phyloP scores from a whole-genome alignment of 768 basidiomycete genomes.

The Russula abietina region DNA sequence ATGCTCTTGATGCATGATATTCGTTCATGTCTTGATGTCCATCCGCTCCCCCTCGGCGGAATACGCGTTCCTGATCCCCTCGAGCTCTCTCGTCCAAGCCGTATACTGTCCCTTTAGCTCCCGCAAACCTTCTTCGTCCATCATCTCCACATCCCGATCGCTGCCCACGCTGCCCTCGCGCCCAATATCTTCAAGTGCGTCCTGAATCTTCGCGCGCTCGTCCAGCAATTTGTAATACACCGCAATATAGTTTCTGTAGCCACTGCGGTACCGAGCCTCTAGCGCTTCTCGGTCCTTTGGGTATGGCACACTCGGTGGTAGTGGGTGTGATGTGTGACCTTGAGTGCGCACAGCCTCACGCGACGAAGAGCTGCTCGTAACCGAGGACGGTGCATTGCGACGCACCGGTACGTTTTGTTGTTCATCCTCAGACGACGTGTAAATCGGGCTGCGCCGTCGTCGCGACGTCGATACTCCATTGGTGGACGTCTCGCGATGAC shows the following conservation, averaged over 20 bases:
- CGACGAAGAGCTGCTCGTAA: constrained; percentile 29
- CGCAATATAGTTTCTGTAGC: constrained; percentile 47
- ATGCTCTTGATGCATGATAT: too few relatives aligned
- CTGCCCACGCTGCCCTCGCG: constrained; percentile 37
- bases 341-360: constrained; percentile 27
- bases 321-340: constrained; percentile 10
- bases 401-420: constrained; percentile 11
- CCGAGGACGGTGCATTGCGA: constrained; percentile 26
- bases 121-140: constrained; percentile 41
- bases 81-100: constrained; percentile 47
- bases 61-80: constrained; percentile 42
- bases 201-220: constrained; percentile 49
- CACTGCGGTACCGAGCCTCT: constrained; percentile 46
- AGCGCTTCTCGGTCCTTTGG: constrained; percentile 48
- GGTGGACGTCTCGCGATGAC: constrained; percentile 18
- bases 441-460: constrained; percentile 22
- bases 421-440: constrained; percentile 25
- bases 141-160: constrained; percentile 47
- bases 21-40: constrained; percentile 13
- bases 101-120: constrained; percentile 42
- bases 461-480: constrained; percentile 13
- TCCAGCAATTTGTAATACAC: constrained; percentile 42
- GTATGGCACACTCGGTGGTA: constrained; percentile 29
- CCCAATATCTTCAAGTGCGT: constrained; percentile 41
- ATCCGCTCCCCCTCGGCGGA: constrained; percentile 27